phyloP scores from a whole-genome alignment of 306 rosid species.

The Lathyrus tuberosus region DNA sequence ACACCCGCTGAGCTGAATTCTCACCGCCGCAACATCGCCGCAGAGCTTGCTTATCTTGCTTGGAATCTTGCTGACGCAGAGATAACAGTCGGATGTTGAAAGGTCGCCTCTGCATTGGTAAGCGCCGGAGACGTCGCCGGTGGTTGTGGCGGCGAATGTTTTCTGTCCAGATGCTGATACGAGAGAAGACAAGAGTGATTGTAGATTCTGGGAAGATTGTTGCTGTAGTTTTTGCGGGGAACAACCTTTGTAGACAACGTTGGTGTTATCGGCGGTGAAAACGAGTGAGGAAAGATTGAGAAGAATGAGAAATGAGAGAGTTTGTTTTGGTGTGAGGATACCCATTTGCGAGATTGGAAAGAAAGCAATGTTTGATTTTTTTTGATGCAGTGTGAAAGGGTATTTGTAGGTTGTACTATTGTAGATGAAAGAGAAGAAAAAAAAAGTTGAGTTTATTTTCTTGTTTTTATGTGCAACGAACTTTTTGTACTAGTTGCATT shows the following conservation, averaged over 20 bases:
- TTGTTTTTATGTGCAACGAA: constrained; percentile 20
- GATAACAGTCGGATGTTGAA: constrained; percentile 54
- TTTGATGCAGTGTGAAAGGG: background rate
- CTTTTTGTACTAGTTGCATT: background rate
- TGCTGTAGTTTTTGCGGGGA: constrained; percentile 64
- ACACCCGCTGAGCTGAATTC: constrained; percentile 86
- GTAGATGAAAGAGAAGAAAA: background rate
- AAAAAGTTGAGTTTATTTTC: background rate
- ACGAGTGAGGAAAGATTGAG: background rate
- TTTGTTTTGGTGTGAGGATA: constrained; percentile 31
- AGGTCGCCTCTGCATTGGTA: constrained; percentile 98
- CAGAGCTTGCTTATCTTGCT: constrained; percentile 53
- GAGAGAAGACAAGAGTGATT: constrained; percentile 51
- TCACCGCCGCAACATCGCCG: constrained; percentile 59
- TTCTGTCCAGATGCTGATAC: constrained; percentile 58
- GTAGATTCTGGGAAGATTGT: constrained; percentile 58
- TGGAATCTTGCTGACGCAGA: constrained; percentile 61
- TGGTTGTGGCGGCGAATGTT: constrained; percentile 56
- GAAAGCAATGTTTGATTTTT: background rate
- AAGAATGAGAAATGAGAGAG: constrained; percentile 30
- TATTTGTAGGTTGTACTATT: constrained; percentile 7
- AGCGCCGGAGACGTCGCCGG: constrained; percentile 61
- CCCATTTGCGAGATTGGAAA: constrained; percentile 50
- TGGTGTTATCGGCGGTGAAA: constrained; percentile 50
- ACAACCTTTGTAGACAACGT: constrained; percentile 77